These are phyloP conservation scores for Botrytis fabae DNA, from an alignment of 2,329 filamentous ascomycete genomes.

Conservation along the genomic window DNA sequence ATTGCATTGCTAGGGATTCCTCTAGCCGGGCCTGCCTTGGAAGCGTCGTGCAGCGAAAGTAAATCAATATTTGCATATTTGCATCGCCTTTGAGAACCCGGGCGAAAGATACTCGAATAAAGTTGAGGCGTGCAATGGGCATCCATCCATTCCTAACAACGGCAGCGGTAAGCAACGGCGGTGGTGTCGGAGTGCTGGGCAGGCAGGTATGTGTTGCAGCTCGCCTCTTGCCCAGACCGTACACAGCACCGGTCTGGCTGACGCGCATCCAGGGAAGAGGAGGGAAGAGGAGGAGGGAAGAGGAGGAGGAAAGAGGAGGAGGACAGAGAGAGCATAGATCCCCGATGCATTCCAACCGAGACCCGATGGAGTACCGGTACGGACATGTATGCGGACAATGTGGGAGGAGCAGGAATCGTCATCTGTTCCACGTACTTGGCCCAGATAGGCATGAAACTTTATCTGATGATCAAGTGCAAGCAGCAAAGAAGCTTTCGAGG, in stretches of 20 bases:
- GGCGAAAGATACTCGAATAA: neutral
- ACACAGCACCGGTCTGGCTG: neutral
- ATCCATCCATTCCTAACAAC: neutral
- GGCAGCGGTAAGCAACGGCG: neutral
- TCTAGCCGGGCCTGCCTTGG: neutral
- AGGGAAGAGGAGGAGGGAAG: neutral
- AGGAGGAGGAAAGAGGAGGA: too few relatives aligned
- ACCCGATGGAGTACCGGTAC: neutral
- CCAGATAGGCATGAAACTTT: neutral
- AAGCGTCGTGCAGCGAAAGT: neutral
- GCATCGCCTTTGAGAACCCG: neutral
- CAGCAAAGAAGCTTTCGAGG: neutral
- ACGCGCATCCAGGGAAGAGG: neutral
- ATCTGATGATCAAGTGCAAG: neutral
- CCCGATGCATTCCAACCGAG: neutral
- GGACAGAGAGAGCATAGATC: neutral
- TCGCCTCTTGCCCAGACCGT: neutral
- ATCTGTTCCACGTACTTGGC: neutral
- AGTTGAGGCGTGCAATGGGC: neutral
- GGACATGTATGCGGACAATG: neutral
- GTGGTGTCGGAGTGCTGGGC: neutral
- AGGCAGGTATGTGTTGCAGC: neutral
- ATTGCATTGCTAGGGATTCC: neutral
- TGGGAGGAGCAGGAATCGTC: neutral
- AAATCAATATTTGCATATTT: neutral